These are phyloP conservation scores for Candida sithepensis DNA, from an alignment of 805 yeast genomes.

Conservation along the genomic window DNA sequence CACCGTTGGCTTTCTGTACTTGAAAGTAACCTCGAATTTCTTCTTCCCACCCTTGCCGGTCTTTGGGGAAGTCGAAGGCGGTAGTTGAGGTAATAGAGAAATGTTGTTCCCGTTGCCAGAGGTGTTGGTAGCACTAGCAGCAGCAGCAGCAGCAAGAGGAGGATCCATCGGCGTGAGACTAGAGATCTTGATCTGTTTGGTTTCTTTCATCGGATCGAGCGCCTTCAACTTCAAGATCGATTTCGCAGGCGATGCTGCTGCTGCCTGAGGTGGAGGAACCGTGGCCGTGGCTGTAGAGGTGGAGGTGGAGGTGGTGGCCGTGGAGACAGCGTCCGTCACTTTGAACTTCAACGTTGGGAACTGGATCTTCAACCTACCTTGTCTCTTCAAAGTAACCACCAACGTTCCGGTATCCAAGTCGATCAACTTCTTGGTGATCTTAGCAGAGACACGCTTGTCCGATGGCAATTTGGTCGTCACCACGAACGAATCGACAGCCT, in stretches of 20 bases:
- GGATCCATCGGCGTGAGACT: background rate
- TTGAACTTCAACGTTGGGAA: constrained; percentile 33
- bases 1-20: constrained; percentile 7
- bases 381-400: constrained; percentile 48
- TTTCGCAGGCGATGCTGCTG: constrained; percentile 5
- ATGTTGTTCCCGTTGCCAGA: background rate
- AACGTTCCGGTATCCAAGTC: constrained; percentile 38
- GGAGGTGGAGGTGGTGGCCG: constrained; percentile 2
- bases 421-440: constrained; percentile 28
- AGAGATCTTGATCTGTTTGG: background rate
- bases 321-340: constrained; percentile 13
- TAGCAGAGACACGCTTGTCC: constrained; percentile 62
- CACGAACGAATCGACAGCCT: constrained; percentile 54
- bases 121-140: background rate
- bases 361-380: constrained; percentile 54
- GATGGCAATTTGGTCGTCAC: constrained; percentile 67
- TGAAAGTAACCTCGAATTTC: constrained; percentile 16
- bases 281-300: no score
- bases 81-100: background rate
- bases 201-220: constrained; percentile 8
- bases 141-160: constrained; percentile 1
- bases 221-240: constrained; percentile 17
- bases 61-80: background rate
- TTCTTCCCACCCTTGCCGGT: background rate
- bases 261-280: no score